Evolutionary conservation across 805 yeast genomes (phyloP), one percentile per base, ranked within the genome.

Genomic region (Kodamaea kaohsiungensis): DNA sequence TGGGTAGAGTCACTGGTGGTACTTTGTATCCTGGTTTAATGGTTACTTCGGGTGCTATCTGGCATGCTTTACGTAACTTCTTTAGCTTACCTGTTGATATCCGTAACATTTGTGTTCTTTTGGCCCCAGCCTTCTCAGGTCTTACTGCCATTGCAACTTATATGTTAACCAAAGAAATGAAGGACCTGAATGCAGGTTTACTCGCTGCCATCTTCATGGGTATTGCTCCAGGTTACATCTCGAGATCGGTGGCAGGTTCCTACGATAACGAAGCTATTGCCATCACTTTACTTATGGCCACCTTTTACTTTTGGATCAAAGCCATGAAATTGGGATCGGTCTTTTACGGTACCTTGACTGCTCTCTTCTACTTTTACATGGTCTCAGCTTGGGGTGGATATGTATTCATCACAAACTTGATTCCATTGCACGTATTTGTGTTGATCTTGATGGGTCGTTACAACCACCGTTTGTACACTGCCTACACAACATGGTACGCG

Each of bases 321-420:
- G 87, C 97, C 10, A 82, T 90, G 71, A 93, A 93, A 71, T 78
- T 88, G 40, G 99, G 99, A 46, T 89, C 97, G 1, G 85, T 92
- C 15, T 80, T 89, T 60, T 90, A 86, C 78, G 95, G 91, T 9
- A 78, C 93, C 2, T 75, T 88, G 62, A 85, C 98, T 27, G 96
- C 99, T 1, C 68, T 91, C 35, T 88, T 86, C 64, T 95, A 96
- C 77, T 95, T 96, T 73, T 95, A 95, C 80, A 95, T 95, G 99
- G 99, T 95, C 51, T 86, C 96, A 48, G 99, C 99, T 10, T 92
- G 99, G 98, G 99, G 99, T 78, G 99, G 99, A 25, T 95, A 95
- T 69, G 99, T 96, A 51, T 95, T 95, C 79, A 96, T 95, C 74
- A 95, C 99, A 56, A 95, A 95, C 76, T 85, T 96, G 79, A 91